Base-by-base conservation (phyloP, 768 basidiomycete species). In the Termitomyces bulborhizus region DNA sequence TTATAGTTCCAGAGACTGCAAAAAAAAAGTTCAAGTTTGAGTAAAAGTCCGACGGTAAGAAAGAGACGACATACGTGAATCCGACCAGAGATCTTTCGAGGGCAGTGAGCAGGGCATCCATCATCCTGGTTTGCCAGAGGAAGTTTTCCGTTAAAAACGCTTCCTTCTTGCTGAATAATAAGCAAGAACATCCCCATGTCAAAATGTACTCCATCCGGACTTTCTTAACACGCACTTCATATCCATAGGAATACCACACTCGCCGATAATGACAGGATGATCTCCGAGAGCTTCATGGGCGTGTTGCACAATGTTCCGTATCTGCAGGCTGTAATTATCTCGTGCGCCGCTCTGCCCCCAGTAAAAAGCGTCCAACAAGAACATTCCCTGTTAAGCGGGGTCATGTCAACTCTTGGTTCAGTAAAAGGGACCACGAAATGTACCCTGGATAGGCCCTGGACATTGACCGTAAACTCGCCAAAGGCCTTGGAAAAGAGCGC, bases 181-280 rank as follows among this genome's bases (percentile, higher is more conserved):
- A 27, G 18, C 4, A 13, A 26, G 51, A 27, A 26, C 24, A 26
- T 39, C 16, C 24, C 39, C 32, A 21, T 18, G 41, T 51, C 26
- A 61, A 52, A n/a, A 27, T 18, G 24, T 6, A 18, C 16, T 16
- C 11, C 12, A 11, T 27, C 16, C 3, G 9, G 6, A 18, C 27
- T 29, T 11, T 6, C 6, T n/a, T 26, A 2, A 26, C n/a, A 73
- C 87, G 42, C 63, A 94, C 93, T 99, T 98, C 79, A 97, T 83
- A 63, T 99, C 97, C 87, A 98, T 96, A 1, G 96, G 96, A 21
- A 98, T 78, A 31, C 96, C 96, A 59, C 88, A 91, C 69, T 99
- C 96, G 18, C 95, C 95, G 56, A 99, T 80, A 12, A 98, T 69
- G 40, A 93, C 82, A 11, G 96, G 96, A 16, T 71, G 80, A 63